Percentiles rank a stretch among this genome's conserved stretches.
Evolutionary conservation across 1,284 basidiomycete species (phyloP).

Genomic region (Trametes versicolor): DNA sequence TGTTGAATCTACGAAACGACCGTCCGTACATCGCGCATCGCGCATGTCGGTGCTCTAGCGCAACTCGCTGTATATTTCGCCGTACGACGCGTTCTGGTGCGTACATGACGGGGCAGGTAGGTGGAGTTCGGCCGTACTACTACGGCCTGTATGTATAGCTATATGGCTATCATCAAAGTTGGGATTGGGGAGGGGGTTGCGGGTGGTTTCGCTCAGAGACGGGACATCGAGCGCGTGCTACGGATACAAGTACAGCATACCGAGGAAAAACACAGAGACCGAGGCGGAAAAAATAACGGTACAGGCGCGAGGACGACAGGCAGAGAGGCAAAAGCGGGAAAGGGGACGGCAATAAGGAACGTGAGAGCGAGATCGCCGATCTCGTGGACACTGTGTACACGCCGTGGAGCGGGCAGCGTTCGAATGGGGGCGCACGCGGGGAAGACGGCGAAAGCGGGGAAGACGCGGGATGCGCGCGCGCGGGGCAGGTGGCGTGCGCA

Average conservation of each 20-base stretch:
- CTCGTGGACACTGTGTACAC: constrained; percentile 17
- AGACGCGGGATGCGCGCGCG: too few relatives aligned
- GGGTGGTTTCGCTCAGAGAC: constrained; percentile 19
- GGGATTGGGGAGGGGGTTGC: neutral
- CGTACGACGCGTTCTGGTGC: neutral
- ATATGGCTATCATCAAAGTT: neutral
- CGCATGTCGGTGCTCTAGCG: neutral
- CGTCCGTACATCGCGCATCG: too few relatives aligned
- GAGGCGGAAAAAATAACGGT: neutral
- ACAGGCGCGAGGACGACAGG: neutral
- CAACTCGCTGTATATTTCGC: constrained; percentile 3
- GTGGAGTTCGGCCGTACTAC: neutral
- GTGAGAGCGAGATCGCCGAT: constrained; percentile 33
- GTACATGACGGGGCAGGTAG: neutral
- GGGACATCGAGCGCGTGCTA: constrained; percentile 17
- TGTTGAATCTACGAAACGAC: neutral
- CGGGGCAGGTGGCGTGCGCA: neutral
- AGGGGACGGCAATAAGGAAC: constrained; percentile 21
- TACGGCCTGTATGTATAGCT: neutral
- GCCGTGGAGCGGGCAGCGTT: constrained; percentile 9
- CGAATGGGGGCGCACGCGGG: neutral
- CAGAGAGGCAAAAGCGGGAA: constrained; percentile 5
- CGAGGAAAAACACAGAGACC: neutral
- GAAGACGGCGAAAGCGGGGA: constrained; percentile 2
- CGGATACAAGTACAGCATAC: constrained; percentile 20